These are phyloP conservation scores for Nannochloropsis salina DNA, from an alignment of 108 stramenopile species.

Conservation along the genomic window DNA sequence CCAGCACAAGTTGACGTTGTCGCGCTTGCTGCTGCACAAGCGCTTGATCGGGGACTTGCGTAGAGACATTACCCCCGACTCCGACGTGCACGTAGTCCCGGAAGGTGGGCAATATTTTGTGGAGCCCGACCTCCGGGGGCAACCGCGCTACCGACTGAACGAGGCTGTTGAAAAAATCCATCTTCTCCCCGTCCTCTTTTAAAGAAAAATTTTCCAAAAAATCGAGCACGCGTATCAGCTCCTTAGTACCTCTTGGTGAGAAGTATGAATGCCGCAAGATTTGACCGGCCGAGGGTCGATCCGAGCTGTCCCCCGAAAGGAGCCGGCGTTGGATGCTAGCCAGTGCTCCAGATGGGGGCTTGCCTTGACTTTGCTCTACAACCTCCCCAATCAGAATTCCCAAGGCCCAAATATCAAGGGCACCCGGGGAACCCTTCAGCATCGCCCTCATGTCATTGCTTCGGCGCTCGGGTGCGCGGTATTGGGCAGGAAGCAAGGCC, in stretches of 20 bases:
- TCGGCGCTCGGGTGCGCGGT: background rate
- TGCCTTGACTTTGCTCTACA: background rate
- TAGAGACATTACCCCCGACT: background rate
- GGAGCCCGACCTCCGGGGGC: background rate
- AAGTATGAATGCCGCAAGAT: background rate
- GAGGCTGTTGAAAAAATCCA: constrained; percentile 14
- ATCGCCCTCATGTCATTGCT: constrained; percentile 9
- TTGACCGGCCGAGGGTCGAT: background rate
- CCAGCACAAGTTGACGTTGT: background rate
- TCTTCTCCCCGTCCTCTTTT: background rate
- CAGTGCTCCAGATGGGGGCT: background rate
- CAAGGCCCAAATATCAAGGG: constrained; percentile 8
- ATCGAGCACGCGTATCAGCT: background rate
- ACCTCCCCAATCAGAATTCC: background rate
- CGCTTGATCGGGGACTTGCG: constrained; percentile 10
- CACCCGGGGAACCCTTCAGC: background rate
- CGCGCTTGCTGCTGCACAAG: background rate
- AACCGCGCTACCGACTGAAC: constrained; percentile 6
- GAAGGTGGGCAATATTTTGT: constrained; percentile 11
- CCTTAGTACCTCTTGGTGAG: background rate
- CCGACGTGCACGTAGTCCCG: background rate
- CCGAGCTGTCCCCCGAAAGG: background rate
- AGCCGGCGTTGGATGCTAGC: constrained; percentile 4
- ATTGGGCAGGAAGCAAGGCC: background rate
- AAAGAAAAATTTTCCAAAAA: constrained; percentile 11